Conservation (phyloP, 257 asterid genomes). For the Penstemon davidsonii region DNA sequence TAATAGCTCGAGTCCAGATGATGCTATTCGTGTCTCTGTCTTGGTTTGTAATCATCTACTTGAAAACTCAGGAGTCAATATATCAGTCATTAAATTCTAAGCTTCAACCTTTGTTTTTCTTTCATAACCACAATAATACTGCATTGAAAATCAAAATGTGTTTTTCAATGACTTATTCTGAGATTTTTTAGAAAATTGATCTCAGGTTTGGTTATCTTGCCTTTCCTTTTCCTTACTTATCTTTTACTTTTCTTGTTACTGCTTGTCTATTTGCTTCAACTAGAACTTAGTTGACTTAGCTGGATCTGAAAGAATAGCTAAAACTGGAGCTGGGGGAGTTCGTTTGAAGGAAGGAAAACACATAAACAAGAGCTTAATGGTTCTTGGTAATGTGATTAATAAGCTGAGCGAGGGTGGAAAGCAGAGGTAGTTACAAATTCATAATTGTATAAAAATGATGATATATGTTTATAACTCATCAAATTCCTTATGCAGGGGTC, state of each 20-base stretch:
- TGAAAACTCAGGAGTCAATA: conserved; percentile 4
- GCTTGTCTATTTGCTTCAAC: conserved; percentile 28
- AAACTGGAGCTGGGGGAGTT: conserved; percentile 98
- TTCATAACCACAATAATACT: not conserved
- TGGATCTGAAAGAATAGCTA: conserved; percentile 95
- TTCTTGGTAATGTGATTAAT: conserved; percentile 96
- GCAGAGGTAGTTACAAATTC: conserved; percentile 60
- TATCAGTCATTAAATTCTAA: conserved; percentile 5
- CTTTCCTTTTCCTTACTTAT: not conserved
- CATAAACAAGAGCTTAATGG: conserved; percentile 96
- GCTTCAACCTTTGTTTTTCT: too few species aligned
- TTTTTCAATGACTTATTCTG: not conserved
- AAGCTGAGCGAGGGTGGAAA: conserved; percentile 93
- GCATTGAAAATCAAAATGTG: not conserved
- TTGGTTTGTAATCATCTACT: conserved; percentile 57
- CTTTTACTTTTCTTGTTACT: conserved; percentile 9
- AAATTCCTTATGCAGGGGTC: conserved; percentile 58
- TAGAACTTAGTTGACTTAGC: conserved; percentile 97
- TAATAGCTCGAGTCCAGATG: conserved; percentile 56
- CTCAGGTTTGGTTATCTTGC: too few species aligned
- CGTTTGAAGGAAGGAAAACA: conserved; percentile 98
- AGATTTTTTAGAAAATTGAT: too few species aligned
- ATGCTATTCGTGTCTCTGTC: conserved; percentile 90
- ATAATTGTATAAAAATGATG: not conserved
- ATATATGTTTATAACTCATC: conserved; percentile 27